These are phyloP conservation scores for Cicer chorassanicum DNA, from an alignment of 306 rosid genomes.

Conservation along the genomic window DNA sequence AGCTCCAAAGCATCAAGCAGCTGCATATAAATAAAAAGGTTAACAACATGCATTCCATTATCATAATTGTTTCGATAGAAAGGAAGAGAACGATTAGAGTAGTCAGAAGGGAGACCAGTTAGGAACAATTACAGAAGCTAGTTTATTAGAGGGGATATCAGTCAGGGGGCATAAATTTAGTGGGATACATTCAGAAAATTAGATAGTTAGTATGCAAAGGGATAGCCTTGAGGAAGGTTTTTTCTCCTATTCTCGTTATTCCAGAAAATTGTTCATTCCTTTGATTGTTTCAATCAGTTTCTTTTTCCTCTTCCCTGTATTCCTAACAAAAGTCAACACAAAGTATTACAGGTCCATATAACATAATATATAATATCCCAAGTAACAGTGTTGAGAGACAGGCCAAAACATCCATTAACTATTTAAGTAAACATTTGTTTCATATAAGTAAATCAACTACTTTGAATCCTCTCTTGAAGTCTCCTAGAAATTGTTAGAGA, in stretches of 20 bases:
- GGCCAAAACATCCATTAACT: background rate
- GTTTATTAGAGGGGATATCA: slow-evolving; percentile 9
- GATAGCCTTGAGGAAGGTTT: background rate
- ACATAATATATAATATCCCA: background rate
- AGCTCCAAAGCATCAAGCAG: slow-evolving; percentile 96
- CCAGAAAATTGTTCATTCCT: background rate
- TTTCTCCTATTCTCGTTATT: slow-evolving; percentile 10
- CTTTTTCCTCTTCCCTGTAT: background rate
- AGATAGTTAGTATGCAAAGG: background rate
- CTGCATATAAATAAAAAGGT: slow-evolving; percentile 58
- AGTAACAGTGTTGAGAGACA: background rate
- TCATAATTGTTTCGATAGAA: background rate
- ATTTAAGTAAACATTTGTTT: background rate
- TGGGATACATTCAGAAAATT: background rate
- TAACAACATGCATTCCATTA: slow-evolving; percentile 25
- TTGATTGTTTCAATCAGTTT: background rate
- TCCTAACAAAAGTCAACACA: slow-evolving; percentile 31
- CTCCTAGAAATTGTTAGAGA: background rate
- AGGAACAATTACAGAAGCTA: background rate
- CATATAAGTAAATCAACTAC: slow-evolving; percentile 12
- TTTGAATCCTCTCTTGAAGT: slow-evolving; percentile 26
- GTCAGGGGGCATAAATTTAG: background rate
- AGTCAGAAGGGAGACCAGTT: background rate
- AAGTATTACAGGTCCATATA: slow-evolving; percentile 8
- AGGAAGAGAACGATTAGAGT: background rate